Base-by-base conservation (phyloP, 164 flowering plant species). In the Liriodendron chinense region DNA sequence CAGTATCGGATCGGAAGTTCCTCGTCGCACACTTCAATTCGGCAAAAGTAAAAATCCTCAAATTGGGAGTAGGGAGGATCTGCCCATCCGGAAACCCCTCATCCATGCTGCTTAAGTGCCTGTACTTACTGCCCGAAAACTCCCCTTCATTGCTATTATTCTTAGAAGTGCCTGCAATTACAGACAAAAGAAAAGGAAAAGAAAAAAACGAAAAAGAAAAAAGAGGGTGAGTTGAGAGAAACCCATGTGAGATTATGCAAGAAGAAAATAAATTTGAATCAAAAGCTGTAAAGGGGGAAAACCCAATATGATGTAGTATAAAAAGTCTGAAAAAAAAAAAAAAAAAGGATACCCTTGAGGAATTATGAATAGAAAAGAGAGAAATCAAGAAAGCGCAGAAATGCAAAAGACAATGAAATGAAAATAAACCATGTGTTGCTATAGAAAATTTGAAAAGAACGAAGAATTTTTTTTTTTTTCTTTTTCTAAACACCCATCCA, bases 1-100 rank as follows among this genome's bases (percentile, higher is more conserved):
- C 47, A 0, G 82, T 73, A 61, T 88, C 91, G 0, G 88, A 57
- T 48, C 68, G 87, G 81, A 92, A 92, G 72, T 85, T 88, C 75
- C 72, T 87, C 0, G 94, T 89, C 1, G 88, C 89, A 20, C 18
- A 57, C 74, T 78, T 90, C 78, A 92, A 65, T 68, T 92, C 97
- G 0, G 84, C 70, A 77, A 85, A 91, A n/a, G 66, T 88, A 84
- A 81, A 91, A 8, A 75, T 73, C 73, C 81, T 92, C 79, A 92
- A 74, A 73, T 84, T 84, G 16, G 90, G 87, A 3, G 79, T 66
- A 8, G 83, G 80, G 68, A 91, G 76, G 8, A 89, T 82, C 24
- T 82, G 82, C 22, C 94, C 93, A 6, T 80, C 53, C n/a, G 82
- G 74, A 48, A 22, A 69, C 13, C 34, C 75, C 78, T 80, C 87